Evolutionary conservation across 2,329 filamentous ascomycete genomes (phyloP), one percentile per base, ranked within the genome.

Genomic region (Lasiodiplodia sp.): DNA sequence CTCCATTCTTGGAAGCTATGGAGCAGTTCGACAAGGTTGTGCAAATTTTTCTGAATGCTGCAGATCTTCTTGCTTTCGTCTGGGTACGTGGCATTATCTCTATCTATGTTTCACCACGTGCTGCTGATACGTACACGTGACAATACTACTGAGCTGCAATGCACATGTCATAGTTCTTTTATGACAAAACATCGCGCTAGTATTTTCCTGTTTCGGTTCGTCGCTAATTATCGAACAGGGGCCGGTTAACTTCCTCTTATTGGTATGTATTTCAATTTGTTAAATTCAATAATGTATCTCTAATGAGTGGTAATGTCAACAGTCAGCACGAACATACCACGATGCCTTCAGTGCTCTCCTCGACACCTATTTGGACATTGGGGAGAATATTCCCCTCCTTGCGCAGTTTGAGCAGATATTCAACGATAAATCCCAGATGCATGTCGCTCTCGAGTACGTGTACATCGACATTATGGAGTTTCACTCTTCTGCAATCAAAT

Each of bases 391-490:
- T 0, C 81, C 81, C 11, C 70, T 79, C 4, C 69, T 83, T 0
- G 14, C 67, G 7, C 71, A 77, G 25, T 81, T 81, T 37, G 69
- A 78, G 44, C 28, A 63, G 7, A 62, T 79, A 0, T 79, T 82
- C 66, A 66, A 68, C 11, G 55, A 74, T 2, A 75, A 76, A 11
- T 53, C 68, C 0, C 63, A 79, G 16, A 77, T 83, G 74, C 68
- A 71, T 4, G 58, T 70, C 1, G 73, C 79, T 7, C 72, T 83
- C 3, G 73, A 70, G 23, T 21, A 76, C 18, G 79, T 83, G 6
- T 83, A 79, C 56, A 70, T 72, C 6, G 80, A 83, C 62, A 78
- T 75, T 81, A 72, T 83, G 0, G 76, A 79, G 2, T 83, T 83
- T 66, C 80, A 83, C 67, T 69, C 72, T 28, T 68, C 73, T 38